Evolutionary conservation across 768 basidiomycete genomes (phyloP).

Genomic region (Calocera viscosa): DNA sequence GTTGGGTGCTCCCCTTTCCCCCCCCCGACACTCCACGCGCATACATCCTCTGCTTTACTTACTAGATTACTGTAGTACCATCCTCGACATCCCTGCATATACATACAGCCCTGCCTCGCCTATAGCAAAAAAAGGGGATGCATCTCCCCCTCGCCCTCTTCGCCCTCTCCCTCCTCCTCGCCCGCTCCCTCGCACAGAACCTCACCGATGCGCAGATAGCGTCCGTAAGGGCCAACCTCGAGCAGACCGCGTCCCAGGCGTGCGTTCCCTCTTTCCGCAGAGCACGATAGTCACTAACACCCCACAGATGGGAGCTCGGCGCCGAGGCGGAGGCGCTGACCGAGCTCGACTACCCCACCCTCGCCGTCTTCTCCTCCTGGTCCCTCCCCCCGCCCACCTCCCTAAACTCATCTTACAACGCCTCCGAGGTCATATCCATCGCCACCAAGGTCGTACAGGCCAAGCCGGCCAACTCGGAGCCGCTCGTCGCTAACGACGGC

Average conservation of each 20-base stretch:
- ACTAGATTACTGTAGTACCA: too few species aligned
- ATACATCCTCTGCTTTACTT: too few species aligned
- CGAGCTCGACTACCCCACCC: conserved; percentile 36
- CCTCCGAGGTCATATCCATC: conserved; percentile 32
- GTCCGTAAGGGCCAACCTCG: background rate
- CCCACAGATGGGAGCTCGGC: conserved; percentile 46
- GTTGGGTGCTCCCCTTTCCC: too few species aligned
- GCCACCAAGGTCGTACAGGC: conserved; percentile 32
- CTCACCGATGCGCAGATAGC: background rate
- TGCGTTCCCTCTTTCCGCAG: background rate
- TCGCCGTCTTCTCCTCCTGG: conserved; percentile 35
- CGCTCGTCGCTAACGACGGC: conserved; percentile 45
- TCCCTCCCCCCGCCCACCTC: conserved; percentile 31
- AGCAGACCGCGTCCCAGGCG: background rate
- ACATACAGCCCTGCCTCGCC: too few species aligned
- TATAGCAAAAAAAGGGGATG: background rate
- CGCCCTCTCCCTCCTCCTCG: background rate
- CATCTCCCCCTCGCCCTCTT: background rate
- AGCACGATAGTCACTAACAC: background rate
- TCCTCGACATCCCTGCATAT: too few species aligned
- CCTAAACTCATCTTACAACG: conserved; percentile 16
- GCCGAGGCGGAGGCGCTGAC: conserved; percentile 39
- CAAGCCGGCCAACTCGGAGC: conserved; percentile 22
- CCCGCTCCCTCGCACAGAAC: background rate
- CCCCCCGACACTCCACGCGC: too few species aligned